Conservation (phyloP, 345 rosid genomes). For the Turritis glabra region DNA sequence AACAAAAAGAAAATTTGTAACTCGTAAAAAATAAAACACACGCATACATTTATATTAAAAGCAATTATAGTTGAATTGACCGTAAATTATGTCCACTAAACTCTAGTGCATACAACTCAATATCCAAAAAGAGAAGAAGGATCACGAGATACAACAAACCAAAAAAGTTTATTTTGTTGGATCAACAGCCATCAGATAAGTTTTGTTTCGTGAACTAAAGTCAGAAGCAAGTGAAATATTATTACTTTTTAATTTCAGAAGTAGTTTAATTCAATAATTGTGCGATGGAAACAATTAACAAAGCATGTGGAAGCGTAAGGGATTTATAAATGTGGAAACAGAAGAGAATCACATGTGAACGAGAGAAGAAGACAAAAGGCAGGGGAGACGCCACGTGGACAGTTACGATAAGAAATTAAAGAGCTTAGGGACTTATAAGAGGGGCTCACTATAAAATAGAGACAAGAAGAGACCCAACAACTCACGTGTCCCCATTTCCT, state of each 20-base stretch:
- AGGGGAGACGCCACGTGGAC: constrained; percentile 37
- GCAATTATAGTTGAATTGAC: background rate
- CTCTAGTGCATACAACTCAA: background rate
- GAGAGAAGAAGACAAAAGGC: constrained; percentile 30
- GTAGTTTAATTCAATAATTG: constrained; percentile 13
- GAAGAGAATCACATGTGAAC: constrained; percentile 31
- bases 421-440: background rate
- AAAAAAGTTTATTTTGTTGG: background rate
- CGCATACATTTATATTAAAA: background rate
- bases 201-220: background rate
- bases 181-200: constrained; percentile 1
- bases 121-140: background rate
- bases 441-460: constrained; percentile 4
- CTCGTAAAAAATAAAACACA: background rate
- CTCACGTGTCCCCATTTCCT: constrained; percentile 34
- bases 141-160: constrained; percentile 2
- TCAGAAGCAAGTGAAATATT: background rate
- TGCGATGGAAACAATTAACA: constrained; percentile 23
- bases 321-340: constrained; percentile 6
- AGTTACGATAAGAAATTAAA: constrained; percentile 28
- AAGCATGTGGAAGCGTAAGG: constrained; percentile 35
- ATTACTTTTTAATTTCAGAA: too few relatives aligned
- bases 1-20: background rate
- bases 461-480: constrained; percentile 37
- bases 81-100: background rate